Evolutionary conservation across 352 stramenopile species (phyloP).

Genomic region (Pythium vanterpoolii): DNA sequence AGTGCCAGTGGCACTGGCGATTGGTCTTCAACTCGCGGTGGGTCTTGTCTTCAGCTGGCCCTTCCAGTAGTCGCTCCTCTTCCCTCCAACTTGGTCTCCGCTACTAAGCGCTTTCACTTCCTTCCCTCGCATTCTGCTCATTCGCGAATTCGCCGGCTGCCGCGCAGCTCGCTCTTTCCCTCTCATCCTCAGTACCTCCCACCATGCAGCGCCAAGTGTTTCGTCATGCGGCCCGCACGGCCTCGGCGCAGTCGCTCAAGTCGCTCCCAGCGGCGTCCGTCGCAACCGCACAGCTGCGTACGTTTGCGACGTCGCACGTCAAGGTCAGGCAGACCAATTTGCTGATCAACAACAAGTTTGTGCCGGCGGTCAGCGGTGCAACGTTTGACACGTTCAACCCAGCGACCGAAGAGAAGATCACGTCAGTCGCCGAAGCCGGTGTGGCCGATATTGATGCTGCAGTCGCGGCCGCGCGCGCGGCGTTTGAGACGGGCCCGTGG

Average conservation of each 20-base stretch:
- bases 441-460: conserved; percentile 44
- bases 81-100: neutral
- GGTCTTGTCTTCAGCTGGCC: no score
- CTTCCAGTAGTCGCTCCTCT: neutral
- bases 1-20: no score
- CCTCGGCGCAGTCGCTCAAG: conserved; percentile 23
- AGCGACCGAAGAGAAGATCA: conserved; percentile 47
- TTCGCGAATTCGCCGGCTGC: conserved; percentile 16
- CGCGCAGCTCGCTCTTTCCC: conserved; percentile 2
- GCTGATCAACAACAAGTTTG: conserved; percentile 87
- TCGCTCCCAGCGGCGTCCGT: conserved; percentile 23
- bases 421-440: conserved; percentile 40
- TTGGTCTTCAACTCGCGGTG: no score
- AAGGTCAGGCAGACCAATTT: conserved; percentile 69
- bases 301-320: conserved; percentile 32
- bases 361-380: conserved; percentile 53
- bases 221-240: conserved; percentile 33
- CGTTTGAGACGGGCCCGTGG: conserved; percentile 40
- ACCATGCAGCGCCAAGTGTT: conserved; percentile 51
- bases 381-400: conserved; percentile 68
- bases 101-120: neutral
- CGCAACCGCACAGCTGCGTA: conserved; percentile 7
- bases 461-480: conserved; percentile 39
- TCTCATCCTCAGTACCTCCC: neutral
- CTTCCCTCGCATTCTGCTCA: neutral